Evolutionary conservation across 352 stramenopile genomes (phyloP).

Genomic region (Phytophthora fragariaefolia): DNA sequence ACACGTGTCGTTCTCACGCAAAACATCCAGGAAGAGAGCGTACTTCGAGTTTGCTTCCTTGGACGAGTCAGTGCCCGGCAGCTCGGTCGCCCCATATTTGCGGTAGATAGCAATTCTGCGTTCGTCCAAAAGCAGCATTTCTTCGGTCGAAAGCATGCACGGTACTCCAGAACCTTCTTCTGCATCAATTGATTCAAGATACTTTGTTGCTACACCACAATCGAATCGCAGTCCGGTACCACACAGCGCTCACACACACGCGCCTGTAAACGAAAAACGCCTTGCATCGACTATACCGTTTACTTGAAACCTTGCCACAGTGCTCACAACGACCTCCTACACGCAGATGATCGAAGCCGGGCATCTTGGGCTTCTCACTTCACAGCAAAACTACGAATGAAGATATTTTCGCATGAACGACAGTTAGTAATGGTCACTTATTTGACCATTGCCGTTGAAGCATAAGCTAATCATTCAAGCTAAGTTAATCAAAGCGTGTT

Average conservation of each 20-base stretch:
- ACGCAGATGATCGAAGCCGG: no score
- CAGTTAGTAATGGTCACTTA: no score
- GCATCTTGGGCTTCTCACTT: no score
- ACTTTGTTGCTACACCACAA: conserved; percentile 17
- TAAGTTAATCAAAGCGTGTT: no score
- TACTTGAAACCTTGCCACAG: conserved; percentile 20
- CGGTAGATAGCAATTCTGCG: conserved; percentile 18
- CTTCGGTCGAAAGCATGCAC: background rate
- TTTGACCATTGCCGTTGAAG: no score
- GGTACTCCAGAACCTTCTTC: background rate
- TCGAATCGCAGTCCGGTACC: conserved; percentile 27
- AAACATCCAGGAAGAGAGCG: conserved; percentile 22
- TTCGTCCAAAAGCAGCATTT: conserved; percentile 6
- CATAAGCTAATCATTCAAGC: no score
- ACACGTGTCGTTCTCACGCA: conserved; percentile 29
- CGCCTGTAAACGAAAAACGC: conserved; percentile 24
- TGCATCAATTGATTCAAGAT: conserved; percentile 7
- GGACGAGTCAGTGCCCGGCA: conserved; percentile 8
- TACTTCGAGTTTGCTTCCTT: conserved; percentile 21
- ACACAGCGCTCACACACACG: conserved; percentile 28
- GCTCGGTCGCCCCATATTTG: conserved; percentile 12
- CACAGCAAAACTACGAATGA: background rate
- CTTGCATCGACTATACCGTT: conserved; percentile 23
- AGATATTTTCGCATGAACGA: no score
- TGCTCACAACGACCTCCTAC: conserved; percentile 27